Base-by-base conservation (phyloP, 2,329 filamentous ascomycete species). In the Lachnellula hyalina region DNA sequence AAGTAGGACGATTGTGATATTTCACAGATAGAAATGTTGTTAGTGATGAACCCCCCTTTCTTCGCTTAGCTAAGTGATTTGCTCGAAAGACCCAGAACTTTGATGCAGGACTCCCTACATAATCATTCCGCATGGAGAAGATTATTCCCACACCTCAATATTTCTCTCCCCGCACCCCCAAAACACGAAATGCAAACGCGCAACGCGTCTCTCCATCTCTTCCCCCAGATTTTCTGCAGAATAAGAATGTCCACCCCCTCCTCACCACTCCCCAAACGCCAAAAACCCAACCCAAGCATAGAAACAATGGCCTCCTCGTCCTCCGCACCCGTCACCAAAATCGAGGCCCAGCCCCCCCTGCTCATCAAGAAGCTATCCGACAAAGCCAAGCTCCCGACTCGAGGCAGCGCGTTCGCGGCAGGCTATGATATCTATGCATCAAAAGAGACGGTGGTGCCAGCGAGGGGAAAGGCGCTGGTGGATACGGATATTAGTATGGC, bases 341-440 rank as follows among this genome's bases (percentile, higher is more conserved):
- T 62, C 40, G 51, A 56, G 11, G 51, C 55, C 15, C 48, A 51
- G 8, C 67, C 67, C 6, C 60, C 66, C 4, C 63, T 71, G 15
- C 60, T 69, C 19, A 85, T 99, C 74, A 93, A 96, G 80, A 91
- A 95, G 73, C 85, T 97, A 56, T 87, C 87, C 8, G 77, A 84
- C 38, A 84, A 86, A 60, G 94, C 87, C n/a, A 82, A 81, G 47
- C 79, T 92, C 23, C 94, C 94, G 11, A 97, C 90, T 0, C 85
- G 93, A 53, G 94, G 94, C 63, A 95, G 89, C 62, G 87, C 85
- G 51, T 92, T 89, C 68, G 90, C 94, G 0, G 94, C 94, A 1
- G 94, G 94, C 36, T 97, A 97, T 75, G 94, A 99, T 73, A 70
- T 99, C 55, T 97, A 96, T 74, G 87, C 85, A 50, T 82, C 90